Conservation (phyloP, 1,284 basidiomycete genomes). For the Malassezia yamatoensis region DNA sequence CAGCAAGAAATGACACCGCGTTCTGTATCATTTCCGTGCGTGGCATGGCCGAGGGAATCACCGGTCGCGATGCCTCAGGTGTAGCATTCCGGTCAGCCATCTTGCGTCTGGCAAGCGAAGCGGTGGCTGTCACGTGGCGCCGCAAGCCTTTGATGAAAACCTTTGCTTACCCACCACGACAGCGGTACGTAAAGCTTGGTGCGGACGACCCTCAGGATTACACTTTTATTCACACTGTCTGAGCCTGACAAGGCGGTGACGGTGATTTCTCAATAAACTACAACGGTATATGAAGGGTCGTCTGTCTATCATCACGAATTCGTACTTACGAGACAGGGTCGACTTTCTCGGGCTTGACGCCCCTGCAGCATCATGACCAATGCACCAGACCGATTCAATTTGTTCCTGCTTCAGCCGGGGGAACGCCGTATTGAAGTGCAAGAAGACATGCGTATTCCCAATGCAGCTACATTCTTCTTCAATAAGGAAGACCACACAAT, state of each 20-base stretch:
- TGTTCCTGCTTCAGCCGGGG: constrained; percentile 80
- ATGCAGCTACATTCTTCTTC: constrained; percentile 84
- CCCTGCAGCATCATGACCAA: constrained; percentile 52
- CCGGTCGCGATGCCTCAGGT: not conserved
- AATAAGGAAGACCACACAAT: constrained; percentile 96
- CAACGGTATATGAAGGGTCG: constrained; percentile 46
- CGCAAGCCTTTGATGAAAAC: not conserved
- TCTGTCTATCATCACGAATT: not conserved
- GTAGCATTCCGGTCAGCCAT: not conserved
- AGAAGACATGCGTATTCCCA: constrained; percentile 94
- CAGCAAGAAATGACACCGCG: constrained; percentile 41
- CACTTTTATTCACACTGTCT: constrained; percentile 43
- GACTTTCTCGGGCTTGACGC: not conserved
- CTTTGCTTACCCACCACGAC: not conserved
- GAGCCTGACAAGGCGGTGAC: constrained; percentile 23
- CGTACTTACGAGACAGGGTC: too few species aligned
- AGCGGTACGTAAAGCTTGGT: constrained; percentile 4
- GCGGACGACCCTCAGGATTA: constrained; percentile 25
- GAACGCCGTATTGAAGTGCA: constrained; percentile 82
- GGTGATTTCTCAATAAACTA: constrained; percentile 38
- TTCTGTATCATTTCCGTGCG: constrained; percentile 39
- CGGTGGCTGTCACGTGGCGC: not conserved
- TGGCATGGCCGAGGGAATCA: constrained; percentile 1
- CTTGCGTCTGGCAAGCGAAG: not conserved
- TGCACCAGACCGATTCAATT: constrained; percentile 80